These are phyloP conservation scores for Neckera pumila DNA, from an alignment of 225 moss, liverwort and hornwort species.

Conservation along the genomic window DNA sequence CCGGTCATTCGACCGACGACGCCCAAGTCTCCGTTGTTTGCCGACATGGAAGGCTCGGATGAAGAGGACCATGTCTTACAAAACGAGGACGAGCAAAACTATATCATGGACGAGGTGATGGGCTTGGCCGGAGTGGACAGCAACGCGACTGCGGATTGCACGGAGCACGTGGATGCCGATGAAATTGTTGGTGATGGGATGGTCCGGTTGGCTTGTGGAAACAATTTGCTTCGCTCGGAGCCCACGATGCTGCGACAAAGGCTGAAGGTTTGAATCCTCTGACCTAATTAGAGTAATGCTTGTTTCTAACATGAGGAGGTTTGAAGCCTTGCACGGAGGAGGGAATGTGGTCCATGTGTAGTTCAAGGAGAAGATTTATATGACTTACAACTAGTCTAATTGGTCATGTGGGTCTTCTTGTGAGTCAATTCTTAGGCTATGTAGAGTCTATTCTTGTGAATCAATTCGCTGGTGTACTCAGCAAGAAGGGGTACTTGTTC, in stretches of 20 bases:
- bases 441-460: no score
- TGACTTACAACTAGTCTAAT: background rate
- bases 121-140: conserved; percentile 25
- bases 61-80: conserved; percentile 87
- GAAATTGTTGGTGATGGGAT: conserved; percentile 39
- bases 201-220: conserved; percentile 53
- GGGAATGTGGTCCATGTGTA: background rate
- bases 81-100: conserved; percentile 71
- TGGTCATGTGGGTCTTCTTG: background rate
- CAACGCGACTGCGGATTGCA: background rate
- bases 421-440: background rate
- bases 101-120: conserved; percentile 62
- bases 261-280: conserved; percentile 2
- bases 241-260: conserved; percentile 39
- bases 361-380: background rate
- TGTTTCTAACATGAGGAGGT: background rate
- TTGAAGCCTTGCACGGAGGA: background rate
- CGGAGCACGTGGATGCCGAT: conserved; percentile 20
- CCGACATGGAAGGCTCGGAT: conserved; percentile 83
- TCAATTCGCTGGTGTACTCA: no score
- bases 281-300: background rate
- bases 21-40: conserved; percentile 80
- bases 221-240: conserved; percentile 21
- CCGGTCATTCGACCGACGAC: conserved; percentile 62
- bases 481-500: no score